Base-by-base conservation (phyloP, 1,139 yeast species). In the Diutina scorzettiae region DNA sequence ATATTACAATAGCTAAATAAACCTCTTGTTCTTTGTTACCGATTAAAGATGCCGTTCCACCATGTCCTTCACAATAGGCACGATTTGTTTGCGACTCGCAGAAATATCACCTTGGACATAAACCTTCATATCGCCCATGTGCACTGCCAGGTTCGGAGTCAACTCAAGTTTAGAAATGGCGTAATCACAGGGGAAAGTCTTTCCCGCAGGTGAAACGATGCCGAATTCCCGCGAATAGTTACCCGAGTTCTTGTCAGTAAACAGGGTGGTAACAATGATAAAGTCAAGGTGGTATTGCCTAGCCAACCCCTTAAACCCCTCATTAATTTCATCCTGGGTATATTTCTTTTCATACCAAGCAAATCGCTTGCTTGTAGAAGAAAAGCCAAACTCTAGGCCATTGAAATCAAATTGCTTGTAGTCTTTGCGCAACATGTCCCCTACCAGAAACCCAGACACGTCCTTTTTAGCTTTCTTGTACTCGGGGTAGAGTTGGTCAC, bases 81-180 rank as follows among this genome's bases (percentile, higher is more conserved):
- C 94, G n/a, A 87, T 85, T 56, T 83, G 93, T 54, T 87, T 87
- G 51, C 96, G 70, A 27, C 91, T 81, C 1, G 89, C 87, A 3
- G 60, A 59, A 11, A 70, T 55, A 47, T 81, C 76, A 7, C 51
- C 49, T 55, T 85, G 95, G 46, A 71, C 62, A 51, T 59, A 76
- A 9, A 70, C 50, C 34, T 50, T 51, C 42, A 69, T 53, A 4
- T 32, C 8, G 19, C 42, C 2, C 9, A 32, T 5, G 11, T 20
- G 11, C 9, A 20, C n/a, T 8, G 11, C 25, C 23, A 25, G 25
- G 17, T 32, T n/a, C 40, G 37, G 6, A 43, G 43, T 5, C 20
- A 23, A 45, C 45, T 21, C 48, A 43, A 31, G 44, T 41, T 53
- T 36, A 27, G 44, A 43, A 40, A 49, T 30, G 25, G 36, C 41